Conservation (phyloP, 192 early-diverging fungal species). For the Rhizoclosmatium sp. region DNA sequence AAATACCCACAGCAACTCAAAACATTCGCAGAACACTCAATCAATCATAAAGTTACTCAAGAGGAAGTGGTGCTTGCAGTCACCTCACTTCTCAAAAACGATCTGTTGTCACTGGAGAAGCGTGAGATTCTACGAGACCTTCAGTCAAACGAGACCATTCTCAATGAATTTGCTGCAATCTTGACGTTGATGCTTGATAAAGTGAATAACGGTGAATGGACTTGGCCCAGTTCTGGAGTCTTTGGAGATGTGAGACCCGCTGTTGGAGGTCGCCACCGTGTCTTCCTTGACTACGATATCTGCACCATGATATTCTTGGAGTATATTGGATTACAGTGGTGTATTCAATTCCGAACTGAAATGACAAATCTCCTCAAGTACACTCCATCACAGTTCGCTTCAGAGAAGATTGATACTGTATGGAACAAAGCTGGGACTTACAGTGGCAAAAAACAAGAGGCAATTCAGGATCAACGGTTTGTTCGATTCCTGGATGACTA, state of each 20-base stretch:
- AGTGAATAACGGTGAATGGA: background rate
- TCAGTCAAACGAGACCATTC: background rate
- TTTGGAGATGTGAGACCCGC: background rate
- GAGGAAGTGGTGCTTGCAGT: background rate
- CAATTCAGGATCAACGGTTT: background rate
- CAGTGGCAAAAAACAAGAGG: background rate
- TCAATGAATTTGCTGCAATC: slow-evolving; percentile 11
- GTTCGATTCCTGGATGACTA: background rate
- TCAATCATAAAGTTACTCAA: background rate
- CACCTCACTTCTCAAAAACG: slow-evolving; percentile 8
- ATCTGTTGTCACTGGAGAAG: background rate
- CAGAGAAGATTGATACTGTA: background rate
- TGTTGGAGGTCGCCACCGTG: slow-evolving; percentile 11
- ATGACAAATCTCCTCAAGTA: background rate
- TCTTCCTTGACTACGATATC: background rate
- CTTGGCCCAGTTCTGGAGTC: background rate
- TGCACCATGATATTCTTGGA: background rate
- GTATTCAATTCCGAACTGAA: background rate
- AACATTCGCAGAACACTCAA: background rate
- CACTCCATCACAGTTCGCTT: background rate
- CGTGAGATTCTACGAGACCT: background rate
- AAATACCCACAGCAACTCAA: background rate
- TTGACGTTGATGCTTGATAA: background rate
- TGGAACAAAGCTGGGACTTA: background rate
- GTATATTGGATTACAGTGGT: background rate